These are phyloP conservation scores for Pichia sp. DNA, from an alignment of 1,139 yeast genomes.

Conservation along the genomic window DNA sequence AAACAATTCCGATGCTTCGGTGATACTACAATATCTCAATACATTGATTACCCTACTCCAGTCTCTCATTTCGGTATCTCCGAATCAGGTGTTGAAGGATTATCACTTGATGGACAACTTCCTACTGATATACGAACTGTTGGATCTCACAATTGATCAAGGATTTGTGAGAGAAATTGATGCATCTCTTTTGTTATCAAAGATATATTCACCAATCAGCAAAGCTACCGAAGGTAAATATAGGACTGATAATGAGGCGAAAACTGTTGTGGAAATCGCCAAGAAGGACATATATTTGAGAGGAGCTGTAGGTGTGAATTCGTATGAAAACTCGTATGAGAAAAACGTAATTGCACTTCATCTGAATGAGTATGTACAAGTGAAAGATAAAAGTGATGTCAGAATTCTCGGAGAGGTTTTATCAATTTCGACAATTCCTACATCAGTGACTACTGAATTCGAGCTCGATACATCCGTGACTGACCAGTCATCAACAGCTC, in stretches of 20 bases:
- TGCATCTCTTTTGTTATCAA: constrained; percentile 37
- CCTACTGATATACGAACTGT: constrained; percentile 62
- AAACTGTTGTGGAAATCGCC: neutral
- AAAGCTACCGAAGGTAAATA: neutral
- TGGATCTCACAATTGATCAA: constrained; percentile 74
- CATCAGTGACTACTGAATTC: neutral
- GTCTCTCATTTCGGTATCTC: neutral
- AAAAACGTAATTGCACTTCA: neutral
- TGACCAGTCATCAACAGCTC: neutral
- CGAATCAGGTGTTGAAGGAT: neutral
- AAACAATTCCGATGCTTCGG: constrained; percentile 62
- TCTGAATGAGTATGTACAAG: constrained; percentile 5
- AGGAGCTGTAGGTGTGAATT: neutral
- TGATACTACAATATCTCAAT: constrained; percentile 70
- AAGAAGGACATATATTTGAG: neutral
- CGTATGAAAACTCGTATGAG: neutral
- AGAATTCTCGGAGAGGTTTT: constrained; percentile 4
- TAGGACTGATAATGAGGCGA: neutral
- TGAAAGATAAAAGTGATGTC: neutral
- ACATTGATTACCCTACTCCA: constrained; percentile 25
- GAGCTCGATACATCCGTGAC: neutral
- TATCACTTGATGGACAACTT: constrained; percentile 41
- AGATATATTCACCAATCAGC: constrained; percentile 5
- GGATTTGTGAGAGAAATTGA: constrained; percentile 83
- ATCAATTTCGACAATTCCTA: neutral